A percentile compares a stretch with the other conserved stretches of the same genome.
These are phyloP conservation scores for Cyclostephanos invisitatus DNA, from an alignment of 108 stramenopile genomes.

Conservation along the genomic window DNA sequence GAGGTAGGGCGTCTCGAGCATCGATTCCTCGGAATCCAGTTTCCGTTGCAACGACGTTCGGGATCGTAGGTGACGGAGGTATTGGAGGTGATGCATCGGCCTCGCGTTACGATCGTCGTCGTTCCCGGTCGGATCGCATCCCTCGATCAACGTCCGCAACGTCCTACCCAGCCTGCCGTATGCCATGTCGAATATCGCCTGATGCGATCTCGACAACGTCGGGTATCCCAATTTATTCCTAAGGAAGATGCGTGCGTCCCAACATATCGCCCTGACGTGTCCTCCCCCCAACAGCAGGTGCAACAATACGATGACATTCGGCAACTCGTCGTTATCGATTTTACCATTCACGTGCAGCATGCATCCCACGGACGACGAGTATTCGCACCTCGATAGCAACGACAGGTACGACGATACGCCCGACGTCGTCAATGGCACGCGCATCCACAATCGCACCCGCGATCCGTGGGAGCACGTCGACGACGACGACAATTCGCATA, in stretches of 20 bases:
- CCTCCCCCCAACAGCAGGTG: conserved; percentile 79
- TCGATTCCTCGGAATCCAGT: conserved; percentile 74
- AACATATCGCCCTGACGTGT: conserved; percentile 69
- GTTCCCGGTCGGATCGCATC: conserved; percentile 8
- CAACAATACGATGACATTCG: conserved; percentile 29
- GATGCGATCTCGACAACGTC: conserved; percentile 80
- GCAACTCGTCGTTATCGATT: conserved; percentile 22
- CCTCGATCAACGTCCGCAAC: conserved; percentile 63
- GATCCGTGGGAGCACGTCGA: conserved; percentile 44
- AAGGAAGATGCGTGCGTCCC: conserved; percentile 78
- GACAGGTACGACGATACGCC: conserved; percentile 52
- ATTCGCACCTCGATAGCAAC: conserved; percentile 75
- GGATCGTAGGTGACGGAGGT: conserved; percentile 86
- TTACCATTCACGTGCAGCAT: conserved; percentile 29
- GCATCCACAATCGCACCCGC: conserved; percentile 80
- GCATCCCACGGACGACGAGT: conserved; percentile 57
- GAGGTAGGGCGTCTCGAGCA: conserved; percentile 75
- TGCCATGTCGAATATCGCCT: conserved; percentile 70
- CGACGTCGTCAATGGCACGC: conserved; percentile 51
- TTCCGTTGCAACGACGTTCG: conserved; percentile 36
- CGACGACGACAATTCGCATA: conserved; percentile 22
- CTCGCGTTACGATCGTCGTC: conserved; percentile 11
- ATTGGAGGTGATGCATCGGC: conserved; percentile 81
- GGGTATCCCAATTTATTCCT: conserved; percentile 95
- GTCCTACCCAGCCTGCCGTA: conserved; percentile 73